Evolutionary conservation across 345 rosid species (phyloP).

Genomic region (Kernera saxatilis): DNA sequence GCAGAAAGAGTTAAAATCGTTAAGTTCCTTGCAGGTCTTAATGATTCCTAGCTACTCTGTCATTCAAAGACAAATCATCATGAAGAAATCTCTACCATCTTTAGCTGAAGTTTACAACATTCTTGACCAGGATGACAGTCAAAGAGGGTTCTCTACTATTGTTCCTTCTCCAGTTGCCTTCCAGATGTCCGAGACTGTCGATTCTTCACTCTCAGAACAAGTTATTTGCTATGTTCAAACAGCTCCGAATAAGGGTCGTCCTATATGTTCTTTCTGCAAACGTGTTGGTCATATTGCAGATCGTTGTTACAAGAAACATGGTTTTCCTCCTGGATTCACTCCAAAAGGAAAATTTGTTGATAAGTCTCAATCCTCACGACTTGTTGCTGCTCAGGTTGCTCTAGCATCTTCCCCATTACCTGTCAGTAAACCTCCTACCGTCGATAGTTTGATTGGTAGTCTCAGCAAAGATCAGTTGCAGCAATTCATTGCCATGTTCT

Average conservation of each 20-base stretch:
- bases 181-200: no score
- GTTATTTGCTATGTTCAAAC: background rate
- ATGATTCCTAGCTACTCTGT: background rate
- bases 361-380: fast-evolving
- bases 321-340: background rate
- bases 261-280: background rate
- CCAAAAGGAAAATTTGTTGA: background rate
- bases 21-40: background rate
- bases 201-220: no score
- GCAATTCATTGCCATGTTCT: background rate
- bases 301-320: background rate
- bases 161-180: no score
- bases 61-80: background rate
- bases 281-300: background rate
- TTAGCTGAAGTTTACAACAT: background rate
- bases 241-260: background rate
- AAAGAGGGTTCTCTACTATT: no score
- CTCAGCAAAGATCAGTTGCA: background rate
- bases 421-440: background rate
- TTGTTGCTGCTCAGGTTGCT: background rate
- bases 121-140: background rate
- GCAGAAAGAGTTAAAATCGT: background rate
- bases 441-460: no score
- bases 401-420: background rate
- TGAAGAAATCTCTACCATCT: background rate